Evolutionary conservation across 2,329 filamentous ascomycete species (phyloP), one percentile per base, ranked within the genome.

Genomic region (Cladosporium sp.): DNA sequence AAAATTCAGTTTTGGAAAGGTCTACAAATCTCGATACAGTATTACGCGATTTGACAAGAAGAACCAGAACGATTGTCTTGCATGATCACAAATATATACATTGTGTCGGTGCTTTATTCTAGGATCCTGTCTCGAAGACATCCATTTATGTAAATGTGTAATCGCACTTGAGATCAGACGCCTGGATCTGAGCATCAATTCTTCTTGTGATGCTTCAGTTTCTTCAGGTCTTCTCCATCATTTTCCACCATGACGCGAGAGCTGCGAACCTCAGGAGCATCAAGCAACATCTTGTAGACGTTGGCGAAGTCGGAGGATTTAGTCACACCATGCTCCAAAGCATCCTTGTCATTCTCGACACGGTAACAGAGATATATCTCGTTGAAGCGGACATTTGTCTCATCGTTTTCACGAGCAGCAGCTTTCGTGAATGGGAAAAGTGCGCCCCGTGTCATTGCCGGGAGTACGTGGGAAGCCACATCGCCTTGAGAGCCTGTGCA

Each of bases 351-450:
- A 9, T 41, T 29, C 18, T 53, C 51, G 19, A 55, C 53, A n/a
- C 50, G 47, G 27, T n/a, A 55, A 13, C 29, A 56, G 1, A 72
- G 62, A 47, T 68, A 71, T 11, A 70, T 57, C 50, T 72, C 70
- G 43, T 70, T 69, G 58, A 71, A 68, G 15, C 69, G 68, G 7
- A 73, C 58, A 47, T 67, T 70, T 3, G 66, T 67, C 0, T 58
- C 43, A 11, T 45, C 47, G 27, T 61, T 62, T 13, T 68, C 67
- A 7, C 57, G 62, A 13, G 56, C 55, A 3, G 66, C 68, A 9
- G 60, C 64, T 8, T 52, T 61, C 1, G 59, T 55, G 54, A 72
- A 60, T 24, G 65, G 63, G 58, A 64, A 71, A 9, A 72, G 54
- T 0, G 69, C 61, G 13, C 68, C 69, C 47, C 72, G 70, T 1